Evolutionary conservation across 148 eudicot genomes (phyloP).

Genomic region (Limonium bicolor): DNA sequence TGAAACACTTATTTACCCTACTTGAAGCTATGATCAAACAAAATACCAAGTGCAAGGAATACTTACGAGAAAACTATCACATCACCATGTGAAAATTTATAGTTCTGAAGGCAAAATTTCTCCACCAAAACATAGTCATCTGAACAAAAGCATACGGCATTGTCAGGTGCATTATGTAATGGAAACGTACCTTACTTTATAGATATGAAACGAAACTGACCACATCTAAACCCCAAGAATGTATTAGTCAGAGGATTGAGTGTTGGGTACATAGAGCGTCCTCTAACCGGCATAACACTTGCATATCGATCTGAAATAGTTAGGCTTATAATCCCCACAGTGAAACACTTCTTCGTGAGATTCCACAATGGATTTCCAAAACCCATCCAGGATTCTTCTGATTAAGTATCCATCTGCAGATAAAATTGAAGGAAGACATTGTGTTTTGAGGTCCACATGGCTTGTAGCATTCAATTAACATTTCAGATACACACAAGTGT

Average conservation of each 20-base stretch:
- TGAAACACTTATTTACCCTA: not conserved
- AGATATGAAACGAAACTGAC: conserved; percentile 9
- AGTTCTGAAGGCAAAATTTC: conserved; percentile 62
- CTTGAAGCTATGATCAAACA: not conserved
- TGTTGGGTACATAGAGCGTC: conserved; percentile 82
- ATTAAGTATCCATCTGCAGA: too few relatives aligned
- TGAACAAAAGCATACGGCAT: conserved; percentile 17
- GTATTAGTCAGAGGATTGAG: conserved; percentile 48
- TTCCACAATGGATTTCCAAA: conserved; percentile 33
- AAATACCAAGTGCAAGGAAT: conserved; percentile 1
- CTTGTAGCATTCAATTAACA: too few relatives aligned
- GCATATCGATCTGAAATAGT: conserved; percentile 66
- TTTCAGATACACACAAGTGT: too few relatives aligned
- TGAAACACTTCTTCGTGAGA: conserved; percentile 39
- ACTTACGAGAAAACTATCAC: conserved; percentile 76
- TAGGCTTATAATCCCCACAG: conserved; percentile 49
- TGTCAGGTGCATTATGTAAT: not conserved
- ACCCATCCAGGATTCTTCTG: too few relatives aligned
- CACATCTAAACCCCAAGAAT: conserved; percentile 15
- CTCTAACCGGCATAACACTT: conserved; percentile 39
- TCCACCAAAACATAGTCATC: conserved; percentile 81
- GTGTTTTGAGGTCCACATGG: too few relatives aligned
- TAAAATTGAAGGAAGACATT: too few relatives aligned
- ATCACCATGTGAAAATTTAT: conserved; percentile 75
- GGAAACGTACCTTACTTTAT: not conserved